phyloP scores from a whole-genome alignment of 2,329 filamentous ascomycete genomes.

The Blastomyces emzantsi region DNA sequence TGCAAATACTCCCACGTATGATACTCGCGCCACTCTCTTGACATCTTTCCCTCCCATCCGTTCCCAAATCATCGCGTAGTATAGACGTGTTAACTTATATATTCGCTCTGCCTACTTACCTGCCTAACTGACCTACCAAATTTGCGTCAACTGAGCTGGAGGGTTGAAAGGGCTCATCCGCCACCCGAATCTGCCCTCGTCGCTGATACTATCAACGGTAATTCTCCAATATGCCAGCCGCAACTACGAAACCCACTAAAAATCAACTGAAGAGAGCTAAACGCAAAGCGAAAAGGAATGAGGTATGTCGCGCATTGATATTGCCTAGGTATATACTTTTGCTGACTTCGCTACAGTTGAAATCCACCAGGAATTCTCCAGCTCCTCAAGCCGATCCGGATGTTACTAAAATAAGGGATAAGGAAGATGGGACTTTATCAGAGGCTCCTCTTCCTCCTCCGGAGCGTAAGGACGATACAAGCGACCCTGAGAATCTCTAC shows the following conservation, averaged over 20 bases:
- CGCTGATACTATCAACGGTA: background rate
- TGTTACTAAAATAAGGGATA: slow-evolving; percentile 5
- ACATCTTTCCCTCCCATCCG: background rate
- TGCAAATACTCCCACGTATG: background rate
- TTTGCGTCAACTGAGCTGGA: background rate
- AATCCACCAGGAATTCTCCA: slow-evolving; percentile 9
- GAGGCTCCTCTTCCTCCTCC: background rate
- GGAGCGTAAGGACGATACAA: slow-evolving; percentile 33
- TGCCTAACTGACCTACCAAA: background rate
- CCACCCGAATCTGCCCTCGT: background rate
- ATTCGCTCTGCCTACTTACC: background rate
- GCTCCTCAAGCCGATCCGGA: slow-evolving; percentile 4
- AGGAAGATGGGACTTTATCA: slow-evolving; percentile 1
- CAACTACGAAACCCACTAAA: slow-evolving; percentile 65
- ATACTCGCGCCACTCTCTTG: background rate
- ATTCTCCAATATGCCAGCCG: slow-evolving; percentile 17
- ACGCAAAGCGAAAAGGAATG: slow-evolving; percentile 84
- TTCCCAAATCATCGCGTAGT: background rate
- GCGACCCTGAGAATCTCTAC: slow-evolving; percentile 31
- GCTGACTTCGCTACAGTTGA: slow-evolving; percentile 16
- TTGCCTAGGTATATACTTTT: slow-evolving; percentile 4
- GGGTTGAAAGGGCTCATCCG: background rate
- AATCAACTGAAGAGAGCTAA: slow-evolving; percentile 88
- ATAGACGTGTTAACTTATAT: background rate
- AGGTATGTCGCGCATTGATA: slow-evolving; percentile 33